Conservation (phyloP, 2,329 filamentous ascomycete species). For the Rhytidhysteron rufulum region DNA sequence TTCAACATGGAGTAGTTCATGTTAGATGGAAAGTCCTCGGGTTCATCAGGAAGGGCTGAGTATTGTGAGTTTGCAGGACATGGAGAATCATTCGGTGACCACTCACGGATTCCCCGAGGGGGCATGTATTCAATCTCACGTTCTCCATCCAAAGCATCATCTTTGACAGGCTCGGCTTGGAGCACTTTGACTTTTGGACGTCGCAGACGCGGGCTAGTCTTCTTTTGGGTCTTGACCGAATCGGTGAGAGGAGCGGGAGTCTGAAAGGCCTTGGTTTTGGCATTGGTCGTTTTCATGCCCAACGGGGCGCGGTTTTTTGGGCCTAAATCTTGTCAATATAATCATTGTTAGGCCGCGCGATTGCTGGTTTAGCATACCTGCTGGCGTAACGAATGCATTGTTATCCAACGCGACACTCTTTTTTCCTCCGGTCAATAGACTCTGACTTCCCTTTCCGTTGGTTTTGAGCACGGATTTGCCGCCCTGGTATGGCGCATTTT, state of each 20-base stretch:
- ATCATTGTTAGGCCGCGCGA: slow-evolving; percentile 3
- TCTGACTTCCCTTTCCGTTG: slow-evolving; percentile 55
- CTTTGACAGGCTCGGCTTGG: slow-evolving; percentile 49
- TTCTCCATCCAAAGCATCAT: slow-evolving; percentile 54
- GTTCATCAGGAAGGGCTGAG: slow-evolving; percentile 60
- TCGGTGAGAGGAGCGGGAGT: slow-evolving; percentile 60
- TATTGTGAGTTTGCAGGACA: slow-evolving; percentile 3
- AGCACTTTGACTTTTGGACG: slow-evolving; percentile 59
- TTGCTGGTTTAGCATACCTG: slow-evolving; percentile 53
- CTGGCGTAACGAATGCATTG: slow-evolving; percentile 72
- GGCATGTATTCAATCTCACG: slow-evolving; percentile 89
- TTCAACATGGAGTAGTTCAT: slow-evolving; percentile 50
- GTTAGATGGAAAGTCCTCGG: slow-evolving; percentile 62
- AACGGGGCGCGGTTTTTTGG: slow-evolving; percentile 73
- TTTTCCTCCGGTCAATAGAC: slow-evolving; percentile 50
- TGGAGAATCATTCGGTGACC: neutral
- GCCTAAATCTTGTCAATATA: slow-evolving; percentile 37
- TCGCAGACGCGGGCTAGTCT: slow-evolving; percentile 57
- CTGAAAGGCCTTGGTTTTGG: slow-evolving; percentile 68
- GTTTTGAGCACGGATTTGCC: slow-evolving; percentile 58
- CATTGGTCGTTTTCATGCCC: slow-evolving; percentile 95
- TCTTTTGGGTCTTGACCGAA: slow-evolving; percentile 61
- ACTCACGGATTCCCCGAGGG: slow-evolving; percentile 52
- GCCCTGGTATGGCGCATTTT: slow-evolving; percentile 67
- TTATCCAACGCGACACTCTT: slow-evolving; percentile 52